Evolutionary conservation across 768 basidiomycete species (phyloP).

Genomic region (Coprinellus micaceus): DNA sequence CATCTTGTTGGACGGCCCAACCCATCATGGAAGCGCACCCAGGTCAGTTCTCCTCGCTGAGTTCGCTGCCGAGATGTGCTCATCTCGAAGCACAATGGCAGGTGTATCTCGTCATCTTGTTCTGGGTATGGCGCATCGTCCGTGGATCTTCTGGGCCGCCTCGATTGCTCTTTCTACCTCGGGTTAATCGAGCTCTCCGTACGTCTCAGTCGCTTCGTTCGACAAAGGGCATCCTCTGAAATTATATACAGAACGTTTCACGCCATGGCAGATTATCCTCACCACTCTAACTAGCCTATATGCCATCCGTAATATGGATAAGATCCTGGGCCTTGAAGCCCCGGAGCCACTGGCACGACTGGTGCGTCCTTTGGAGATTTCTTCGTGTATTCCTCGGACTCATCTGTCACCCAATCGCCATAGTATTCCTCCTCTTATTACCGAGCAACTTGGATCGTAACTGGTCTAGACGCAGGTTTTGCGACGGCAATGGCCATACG

Average conservation of each 20-base stretch:
- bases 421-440: conserved; percentile 93
- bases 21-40: conserved; percentile 85
- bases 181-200: conserved; percentile 59
- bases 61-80: not conserved
- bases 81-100: conserved; percentile 26
- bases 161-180: conserved; percentile 59
- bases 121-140: conserved; percentile 84
- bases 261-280: conserved; percentile 94
- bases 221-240: too few relatives aligned
- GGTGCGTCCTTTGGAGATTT: conserved; percentile 44
- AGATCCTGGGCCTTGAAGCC: conserved; percentile 80
- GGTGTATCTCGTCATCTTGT: conserved; percentile 87
- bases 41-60: conserved; percentile 40
- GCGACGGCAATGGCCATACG: conserved; percentile 92
- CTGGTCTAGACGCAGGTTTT: conserved; percentile 95
- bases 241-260: conserved; percentile 60
- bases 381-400: not conserved
- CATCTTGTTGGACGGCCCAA: conserved; percentile 85
- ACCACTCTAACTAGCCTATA: conserved; percentile 84
- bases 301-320: conserved; percentile 79
- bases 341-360: conserved; percentile 91
- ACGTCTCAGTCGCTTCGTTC: conserved; percentile 20
- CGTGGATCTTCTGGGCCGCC: conserved; percentile 64
- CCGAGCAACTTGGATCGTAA: conserved; percentile 92
- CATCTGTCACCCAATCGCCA: not conserved